Base-by-base conservation (phyloP, 345 rosid genomes). In the Zanthoxylum bungeanum region DNA sequence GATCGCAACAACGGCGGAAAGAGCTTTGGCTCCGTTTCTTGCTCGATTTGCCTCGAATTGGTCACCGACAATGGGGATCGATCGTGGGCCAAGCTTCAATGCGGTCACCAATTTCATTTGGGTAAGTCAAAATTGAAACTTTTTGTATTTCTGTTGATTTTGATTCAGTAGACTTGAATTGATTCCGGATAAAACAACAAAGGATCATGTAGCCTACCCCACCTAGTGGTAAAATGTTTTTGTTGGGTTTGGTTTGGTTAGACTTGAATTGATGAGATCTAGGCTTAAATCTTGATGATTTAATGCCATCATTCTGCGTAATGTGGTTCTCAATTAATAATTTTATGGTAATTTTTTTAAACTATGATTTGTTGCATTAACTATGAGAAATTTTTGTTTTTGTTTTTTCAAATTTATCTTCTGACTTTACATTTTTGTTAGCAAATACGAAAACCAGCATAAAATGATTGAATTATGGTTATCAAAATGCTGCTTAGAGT, bases 81-180 rank as follows among this genome's bases (percentile, higher is more conserved):
- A 57, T 85, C 98, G 1, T 91, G 92, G 99, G 97, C 98, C 36
- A 95, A 90, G 82, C 98, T 95, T 80, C 98, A 92, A 80, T 95
- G 99, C 40, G 97, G 93, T 36, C 99, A 95, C 37, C 92, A 80
- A 71, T 95, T 95, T 62, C 99, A 95, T 82, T 76, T 95, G 65
- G 99, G 99, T 94, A 61, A 73, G 85, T 59, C n/a, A 34, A 56
- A 27, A 71, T 39, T 50, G 24, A 2, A 50, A 65, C 10, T 64
- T 46, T 44, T 27, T 34, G 2, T 42, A 44, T 44, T 64, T 8
- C 0, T 4, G 51, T 25, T 69, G 1, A 4, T 64, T 57, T 25
- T 56, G 39, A 12, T 21, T 55, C n/a, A n/a, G n/a, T n/a, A n/a
- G n/a, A n/a, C n/a, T n/a, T n/a, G n/a, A n/a, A n/a, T n/a, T n/a